A percentile compares a stretch with the other conserved stretches of the same genome.
These are phyloP conservation scores for Paecilomyces sp. DNA, from an alignment of 2,329 filamentous ascomycete species.

Conservation along the genomic window DNA sequence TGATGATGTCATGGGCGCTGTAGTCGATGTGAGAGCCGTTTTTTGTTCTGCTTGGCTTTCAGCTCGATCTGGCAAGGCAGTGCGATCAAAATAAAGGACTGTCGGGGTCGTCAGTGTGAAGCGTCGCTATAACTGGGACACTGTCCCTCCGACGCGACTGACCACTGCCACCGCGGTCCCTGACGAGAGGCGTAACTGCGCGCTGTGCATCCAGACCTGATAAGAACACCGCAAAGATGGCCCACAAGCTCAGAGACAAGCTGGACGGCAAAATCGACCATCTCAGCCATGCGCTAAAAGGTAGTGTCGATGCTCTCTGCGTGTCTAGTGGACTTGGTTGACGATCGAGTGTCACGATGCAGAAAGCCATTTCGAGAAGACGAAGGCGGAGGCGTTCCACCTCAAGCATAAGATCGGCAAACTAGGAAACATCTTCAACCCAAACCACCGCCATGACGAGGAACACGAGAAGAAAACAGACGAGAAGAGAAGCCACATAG, in stretches of 20 bases:
- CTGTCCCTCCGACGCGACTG: not conserved
- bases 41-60: not conserved
- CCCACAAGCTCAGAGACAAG: constrained; percentile 16
- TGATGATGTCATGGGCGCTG: constrained; percentile 4
- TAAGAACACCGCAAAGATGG: not conserved
- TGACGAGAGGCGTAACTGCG: not conserved
- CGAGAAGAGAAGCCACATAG: constrained; percentile 65
- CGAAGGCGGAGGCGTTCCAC: constrained; percentile 26
- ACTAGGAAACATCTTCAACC: constrained; percentile 65
- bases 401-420: constrained; percentile 59
- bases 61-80: not conserved
- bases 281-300: constrained; percentile 20
- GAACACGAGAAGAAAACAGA: constrained; percentile 81
- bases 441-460: constrained; percentile 88
- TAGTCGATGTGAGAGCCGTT: not conserved
- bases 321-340: not conserved
- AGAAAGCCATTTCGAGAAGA: constrained; percentile 16
- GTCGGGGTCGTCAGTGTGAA: not conserved
- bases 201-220: not conserved
- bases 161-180: not conserved
- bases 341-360: not conserved
- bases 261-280: constrained; percentile 12
- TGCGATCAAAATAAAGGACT: not conserved
- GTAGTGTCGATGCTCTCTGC: constrained; percentile 6
- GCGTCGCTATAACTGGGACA: not conserved